Percentiles rank a stretch among this genome's conserved stretches.
Evolutionary conservation across 305 asterid species (phyloP).

Genomic region (Rubia occidens): DNA sequence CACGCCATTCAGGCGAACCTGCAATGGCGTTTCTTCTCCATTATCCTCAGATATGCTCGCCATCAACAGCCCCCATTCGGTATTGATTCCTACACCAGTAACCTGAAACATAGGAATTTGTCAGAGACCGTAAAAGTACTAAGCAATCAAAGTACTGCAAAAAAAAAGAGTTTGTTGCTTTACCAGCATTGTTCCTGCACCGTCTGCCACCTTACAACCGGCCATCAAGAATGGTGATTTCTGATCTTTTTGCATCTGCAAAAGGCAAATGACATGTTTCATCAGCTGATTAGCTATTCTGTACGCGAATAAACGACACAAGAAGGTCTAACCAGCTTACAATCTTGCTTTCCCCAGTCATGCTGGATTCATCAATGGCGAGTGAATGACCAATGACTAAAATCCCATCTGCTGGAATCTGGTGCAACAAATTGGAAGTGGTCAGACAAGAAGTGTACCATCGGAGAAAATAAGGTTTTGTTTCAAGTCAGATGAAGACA

Average conservation of each 20-base stretch:
- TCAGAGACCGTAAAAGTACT: background rate
- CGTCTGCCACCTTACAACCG: constrained; percentile 97
- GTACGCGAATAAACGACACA: constrained; percentile 15
- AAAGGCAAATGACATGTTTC: constrained; percentile 4
- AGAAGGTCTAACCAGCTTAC: constrained; percentile 57
- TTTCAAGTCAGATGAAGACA: background rate
- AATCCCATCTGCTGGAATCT: constrained; percentile 95
- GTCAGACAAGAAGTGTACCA: background rate
- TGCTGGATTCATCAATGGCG: constrained; percentile 94
- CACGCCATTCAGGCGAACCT: constrained; percentile 97
- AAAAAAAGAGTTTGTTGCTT: constrained; percentile 6
- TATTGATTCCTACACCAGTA: constrained; percentile 90
- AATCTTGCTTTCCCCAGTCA: constrained; percentile 99
- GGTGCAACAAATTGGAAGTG: constrained; percentile 18
- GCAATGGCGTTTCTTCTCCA: constrained; percentile 98
- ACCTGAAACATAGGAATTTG: constrained; percentile 37
- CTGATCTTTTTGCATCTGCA: constrained; percentile 67
- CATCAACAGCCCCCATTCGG: constrained; percentile 99
- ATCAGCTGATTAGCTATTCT: constrained; percentile 25
- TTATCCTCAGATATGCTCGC: constrained; percentile 93
- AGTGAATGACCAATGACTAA: constrained; percentile 79
- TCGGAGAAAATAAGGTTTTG: background rate
- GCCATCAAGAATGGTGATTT: constrained; percentile 85
- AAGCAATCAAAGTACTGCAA: background rate
- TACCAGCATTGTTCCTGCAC: constrained; percentile 95